phyloP scores from a whole-genome alignment of 1,284 basidiomycete genomes.

The Austroboletus novae-zelandiae region DNA sequence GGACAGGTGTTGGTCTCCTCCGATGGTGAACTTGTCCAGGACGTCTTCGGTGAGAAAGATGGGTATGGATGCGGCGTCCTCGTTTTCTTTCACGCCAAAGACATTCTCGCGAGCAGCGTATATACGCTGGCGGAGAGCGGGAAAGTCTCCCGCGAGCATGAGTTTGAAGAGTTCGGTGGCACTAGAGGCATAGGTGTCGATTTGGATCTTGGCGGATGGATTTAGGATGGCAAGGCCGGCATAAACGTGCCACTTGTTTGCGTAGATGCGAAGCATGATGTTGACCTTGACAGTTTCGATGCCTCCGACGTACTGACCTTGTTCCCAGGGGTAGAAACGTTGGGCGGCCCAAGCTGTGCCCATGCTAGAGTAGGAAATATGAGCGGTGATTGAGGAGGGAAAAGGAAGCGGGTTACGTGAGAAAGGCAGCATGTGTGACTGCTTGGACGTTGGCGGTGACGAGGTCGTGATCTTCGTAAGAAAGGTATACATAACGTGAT shows the following conservation, averaged over 20 bases:
- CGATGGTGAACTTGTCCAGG: slow-evolving; percentile 77
- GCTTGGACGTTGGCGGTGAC: slow-evolving; percentile 99
- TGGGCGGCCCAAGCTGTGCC: slow-evolving; percentile 91
- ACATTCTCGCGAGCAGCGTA: slow-evolving; percentile 77
- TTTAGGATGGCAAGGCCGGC: slow-evolving; percentile 97
- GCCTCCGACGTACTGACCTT: slow-evolving; percentile 92
- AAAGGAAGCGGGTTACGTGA: slow-evolving; percentile 59
- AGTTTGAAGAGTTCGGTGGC: slow-evolving; percentile 92
- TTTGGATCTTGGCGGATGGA: slow-evolving; percentile 87
- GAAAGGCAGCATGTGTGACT: slow-evolving; percentile 96
- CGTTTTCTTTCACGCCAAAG: slow-evolving; percentile 54
- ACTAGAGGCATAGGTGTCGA: slow-evolving; percentile 86
- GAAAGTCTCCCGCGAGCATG: slow-evolving; percentile 82
- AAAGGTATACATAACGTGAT: slow-evolving; percentile 88
- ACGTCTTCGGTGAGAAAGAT: slow-evolving; percentile 88
- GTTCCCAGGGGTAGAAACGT: slow-evolving; percentile 91
- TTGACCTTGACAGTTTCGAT: slow-evolving; percentile 99
- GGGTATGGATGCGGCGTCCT: slow-evolving; percentile 43
- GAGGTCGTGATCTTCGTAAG: slow-evolving; percentile 93
- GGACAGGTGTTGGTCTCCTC: slow-evolving; percentile 19
- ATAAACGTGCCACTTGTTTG: slow-evolving; percentile 99
- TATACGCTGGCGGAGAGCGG: slow-evolving; percentile 69
- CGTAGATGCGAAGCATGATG: slow-evolving; percentile 93
- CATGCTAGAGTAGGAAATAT: slow-evolving; percentile 62
- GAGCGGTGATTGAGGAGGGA: not conserved